Percentiles rank a stretch among this genome's conserved stretches.
These are phyloP conservation scores for Hanseniaspora thailandica DNA, from an alignment of 805 yeast species.

Conservation along the genomic window DNA sequence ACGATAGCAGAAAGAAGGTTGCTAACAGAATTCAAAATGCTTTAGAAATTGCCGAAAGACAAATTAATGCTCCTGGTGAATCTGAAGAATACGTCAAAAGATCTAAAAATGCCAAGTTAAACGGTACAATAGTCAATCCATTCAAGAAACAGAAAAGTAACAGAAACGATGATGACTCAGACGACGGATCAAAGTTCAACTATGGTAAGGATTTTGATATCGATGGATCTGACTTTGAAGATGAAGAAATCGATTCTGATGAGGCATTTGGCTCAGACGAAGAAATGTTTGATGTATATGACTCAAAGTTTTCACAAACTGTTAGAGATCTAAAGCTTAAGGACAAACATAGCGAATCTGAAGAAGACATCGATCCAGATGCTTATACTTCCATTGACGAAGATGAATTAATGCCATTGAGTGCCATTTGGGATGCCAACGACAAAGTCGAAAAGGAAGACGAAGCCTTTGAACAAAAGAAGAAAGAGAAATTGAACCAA, in stretches of 20 bases:
- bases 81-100: constrained; percentile 27
- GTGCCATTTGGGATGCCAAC: constrained; percentile 85
- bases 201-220: constrained; percentile 23
- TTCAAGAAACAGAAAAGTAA: constrained; percentile 21
- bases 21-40: constrained; percentile 38
- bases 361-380: constrained; percentile 41
- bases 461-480: constrained; percentile 19
- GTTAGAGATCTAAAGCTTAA: constrained; percentile 44
- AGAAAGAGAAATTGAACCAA: constrained; percentile 22
- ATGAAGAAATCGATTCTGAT: constrained; percentile 70
- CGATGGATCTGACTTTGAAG: constrained; percentile 35
- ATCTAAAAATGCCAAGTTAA: constrained; percentile 22
- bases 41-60: constrained; percentile 38
- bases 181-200: constrained; percentile 7
- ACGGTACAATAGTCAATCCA: constrained; percentile 33
- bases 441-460: constrained; percentile 35
- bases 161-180: constrained; percentile 16
- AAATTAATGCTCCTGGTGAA: constrained; percentile 27
- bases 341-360: constrained; percentile 28
- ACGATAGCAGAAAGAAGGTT: constrained; percentile 10
- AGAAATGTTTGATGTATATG: constrained; percentile 46
- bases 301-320: constrained; percentile 58
- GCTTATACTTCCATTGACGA: constrained; percentile 72
- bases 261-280: constrained; percentile 81
- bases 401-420: constrained; percentile 56